These are phyloP conservation scores for Venturia oleaginea DNA, from an alignment of 2,329 filamentous ascomycete species.

Conservation along the genomic window DNA sequence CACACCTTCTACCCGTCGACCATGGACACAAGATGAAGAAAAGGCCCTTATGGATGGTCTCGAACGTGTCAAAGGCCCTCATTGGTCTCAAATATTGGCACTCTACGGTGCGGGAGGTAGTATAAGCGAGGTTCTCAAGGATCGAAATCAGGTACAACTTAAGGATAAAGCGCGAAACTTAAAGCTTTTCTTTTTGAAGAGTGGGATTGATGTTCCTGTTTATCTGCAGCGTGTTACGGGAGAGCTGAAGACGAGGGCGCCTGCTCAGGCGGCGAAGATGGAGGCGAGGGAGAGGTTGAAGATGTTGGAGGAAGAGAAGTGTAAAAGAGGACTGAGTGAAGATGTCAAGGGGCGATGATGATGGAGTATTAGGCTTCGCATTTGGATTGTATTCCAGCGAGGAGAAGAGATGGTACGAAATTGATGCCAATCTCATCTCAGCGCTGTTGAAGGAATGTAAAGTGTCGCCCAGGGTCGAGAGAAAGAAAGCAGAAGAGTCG, in stretches of 20 bases:
- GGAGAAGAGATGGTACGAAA: not conserved
- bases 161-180: slow-evolving; percentile 89
- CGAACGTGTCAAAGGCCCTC: slow-evolving; percentile 79
- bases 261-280: slow-evolving; percentile 42
- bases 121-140: slow-evolving; percentile 73
- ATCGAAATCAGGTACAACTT: slow-evolving; percentile 81
- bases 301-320: slow-evolving; percentile 9
- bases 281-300: slow-evolving; percentile 12
- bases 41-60: slow-evolving; percentile 82
- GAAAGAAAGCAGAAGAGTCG: not conserved
- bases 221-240: slow-evolving; percentile 83
- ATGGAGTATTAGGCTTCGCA: too few relatives aligned
- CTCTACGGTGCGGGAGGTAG: slow-evolving; percentile 74
- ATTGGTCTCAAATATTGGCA: slow-evolving; percentile 86
- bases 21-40: slow-evolving; percentile 84
- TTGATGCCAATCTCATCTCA: not conserved
- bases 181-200: slow-evolving; percentile 87
- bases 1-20: slow-evolving; percentile 54
- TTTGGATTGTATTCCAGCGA: not conserved
- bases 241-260: slow-evolving; percentile 77
- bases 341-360: not conserved
- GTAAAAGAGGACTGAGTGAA: not conserved
- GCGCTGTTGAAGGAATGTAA: not conserved
- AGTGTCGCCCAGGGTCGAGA: not conserved
- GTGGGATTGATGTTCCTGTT: slow-evolving; percentile 80